Conservation (phyloP, 2,329 filamentous ascomycete genomes). For the Coleophoma crateriformis region DNA sequence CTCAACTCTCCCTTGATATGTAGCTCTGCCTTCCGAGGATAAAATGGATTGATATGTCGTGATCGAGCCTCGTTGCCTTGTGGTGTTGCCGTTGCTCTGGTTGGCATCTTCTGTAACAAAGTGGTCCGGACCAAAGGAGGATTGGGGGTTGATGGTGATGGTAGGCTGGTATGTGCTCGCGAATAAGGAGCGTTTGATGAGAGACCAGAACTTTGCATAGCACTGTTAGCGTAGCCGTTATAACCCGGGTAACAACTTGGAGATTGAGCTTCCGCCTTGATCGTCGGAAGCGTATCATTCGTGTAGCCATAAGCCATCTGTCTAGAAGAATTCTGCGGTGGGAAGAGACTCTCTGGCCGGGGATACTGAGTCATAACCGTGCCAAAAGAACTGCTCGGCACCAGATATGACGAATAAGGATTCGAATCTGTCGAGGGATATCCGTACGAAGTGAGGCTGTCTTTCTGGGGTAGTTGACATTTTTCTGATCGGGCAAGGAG, state of each 20-base stretch:
- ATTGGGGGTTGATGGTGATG: conserved; percentile 30
- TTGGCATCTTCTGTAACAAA: conserved; percentile 51
- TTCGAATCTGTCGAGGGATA: conserved; percentile 44
- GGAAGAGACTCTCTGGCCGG: conserved; percentile 28
- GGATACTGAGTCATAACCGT: conserved; percentile 27
- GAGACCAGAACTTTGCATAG: conserved; percentile 35
- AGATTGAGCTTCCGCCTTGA: conserved; percentile 42
- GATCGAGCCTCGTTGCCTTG: conserved; percentile 25
- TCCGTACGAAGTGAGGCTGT: conserved; percentile 47
- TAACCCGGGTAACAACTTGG: conserved; percentile 42
- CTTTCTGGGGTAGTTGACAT: conserved; percentile 40
- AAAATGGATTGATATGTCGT: conserved; percentile 54
- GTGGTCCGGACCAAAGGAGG: conserved; percentile 64
- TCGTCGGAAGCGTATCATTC: conserved; percentile 32
- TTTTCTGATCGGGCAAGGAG: conserved; percentile 38
- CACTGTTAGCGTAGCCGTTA: conserved; percentile 33
- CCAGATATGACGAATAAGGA: conserved; percentile 43
- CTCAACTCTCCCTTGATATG: conserved; percentile 84
- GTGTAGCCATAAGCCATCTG: conserved; percentile 36
- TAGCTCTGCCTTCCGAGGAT: conserved; percentile 75
- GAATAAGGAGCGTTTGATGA: conserved; percentile 23
- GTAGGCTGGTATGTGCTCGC: conserved; percentile 14
- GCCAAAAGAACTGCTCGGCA: conserved; percentile 39
- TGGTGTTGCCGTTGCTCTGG: conserved; percentile 35
- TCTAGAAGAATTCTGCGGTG: conserved; percentile 31